Base-by-base conservation (phyloP, 441 rosid species). In the Lagerstroemia fauriei region DNA sequence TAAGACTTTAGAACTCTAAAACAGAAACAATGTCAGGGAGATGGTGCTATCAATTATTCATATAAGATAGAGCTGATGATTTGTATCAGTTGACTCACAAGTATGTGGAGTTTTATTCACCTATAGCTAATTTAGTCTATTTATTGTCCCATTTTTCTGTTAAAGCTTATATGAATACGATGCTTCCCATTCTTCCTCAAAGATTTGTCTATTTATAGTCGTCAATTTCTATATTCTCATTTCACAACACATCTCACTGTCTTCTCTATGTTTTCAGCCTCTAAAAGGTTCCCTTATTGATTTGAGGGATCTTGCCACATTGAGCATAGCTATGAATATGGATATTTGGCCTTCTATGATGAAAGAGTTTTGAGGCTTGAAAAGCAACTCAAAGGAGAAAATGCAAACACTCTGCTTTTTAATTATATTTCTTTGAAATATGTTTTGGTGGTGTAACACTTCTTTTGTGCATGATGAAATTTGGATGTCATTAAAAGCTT, bases 301-400 rank as follows among this genome's bases (percentile, higher is more conserved):
- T 24, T 25, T 32, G 74, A 96, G 99, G 93, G 97, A 94, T 90
- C 93, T 92, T 32, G 93, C 95, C 17, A 93, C 90, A 31, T 90
- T 91, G 76, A 95, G 97, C 41, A 94, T 92, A 92, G 95, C 95
- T 56, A 92, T 91, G 95, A 91, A 92, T 88, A 78, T 57, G 69
- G 63, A 61, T 63, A 57, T 24, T 31, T 87, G 84, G 38, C 94
- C 93, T 81, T 92, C 95, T 44, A 88, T 92, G 81, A 89, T 94
- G 98, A 92, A 94, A 82, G 97, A 96, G 88, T 91, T 91, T 38
- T 70, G 96, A 93, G 89, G 98, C 99, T 51, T 90, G 96, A 76
- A 93, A 97, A 90, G 95, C 96, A 86, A 94, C 90, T 85, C 83
- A 94, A 88, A 88, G 95, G 88, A 89, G 97, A 88, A 93, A 92